These are phyloP conservation scores for Leptographium lundbergii DNA, from an alignment of 2,329 filamentous ascomycete species.

Conservation along the genomic window DNA sequence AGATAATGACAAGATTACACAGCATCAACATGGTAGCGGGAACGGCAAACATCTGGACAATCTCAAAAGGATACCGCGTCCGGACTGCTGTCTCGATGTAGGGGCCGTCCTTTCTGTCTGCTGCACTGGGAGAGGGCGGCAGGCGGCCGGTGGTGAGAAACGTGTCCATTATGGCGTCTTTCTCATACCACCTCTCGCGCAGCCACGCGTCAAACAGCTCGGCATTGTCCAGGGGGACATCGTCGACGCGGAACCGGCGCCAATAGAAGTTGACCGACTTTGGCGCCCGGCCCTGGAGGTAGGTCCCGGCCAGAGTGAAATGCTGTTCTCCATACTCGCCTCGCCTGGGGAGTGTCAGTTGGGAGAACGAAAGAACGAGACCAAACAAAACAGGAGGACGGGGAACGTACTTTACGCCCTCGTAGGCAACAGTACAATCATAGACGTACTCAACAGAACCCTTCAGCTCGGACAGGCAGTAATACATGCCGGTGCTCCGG, in stretches of 20 bases:
- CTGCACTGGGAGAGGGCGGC: slow-evolving; percentile 48
- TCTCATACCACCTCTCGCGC: slow-evolving; percentile 77
- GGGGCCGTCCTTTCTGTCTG: slow-evolving; percentile 13
- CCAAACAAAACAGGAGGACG: too few species aligned
- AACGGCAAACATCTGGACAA: slow-evolving; percentile 40
- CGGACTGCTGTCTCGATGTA: slow-evolving; percentile 48
- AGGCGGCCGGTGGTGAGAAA: slow-evolving; percentile 70
- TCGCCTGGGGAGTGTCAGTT: slow-evolving; percentile 35
- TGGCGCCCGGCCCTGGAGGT: slow-evolving; percentile 76
- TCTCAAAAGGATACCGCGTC: slow-evolving; percentile 40
- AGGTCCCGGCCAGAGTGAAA: slow-evolving; percentile 77
- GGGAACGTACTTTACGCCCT: slow-evolving; percentile 70
- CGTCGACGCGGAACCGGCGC: slow-evolving; percentile 67
- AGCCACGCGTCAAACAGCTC: slow-evolving; percentile 77
- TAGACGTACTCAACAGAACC: slow-evolving; percentile 72
- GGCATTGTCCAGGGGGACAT: slow-evolving; percentile 67
- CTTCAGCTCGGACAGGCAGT: slow-evolving; percentile 64
- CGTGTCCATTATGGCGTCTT: slow-evolving; percentile 77
- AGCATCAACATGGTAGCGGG: slow-evolving; percentile 15
- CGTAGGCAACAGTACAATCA: slow-evolving; percentile 91
- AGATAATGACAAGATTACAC: slow-evolving; percentile 1
- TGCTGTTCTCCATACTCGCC: slow-evolving; percentile 81
- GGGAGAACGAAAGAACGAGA: not conserved
- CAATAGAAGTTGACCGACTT: slow-evolving; percentile 97
- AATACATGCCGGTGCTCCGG: slow-evolving; percentile 67